Evolutionary conservation across 2,329 filamentous ascomycete genomes (phyloP).

Genomic region (Teratosphaeria zuluensis): DNA sequence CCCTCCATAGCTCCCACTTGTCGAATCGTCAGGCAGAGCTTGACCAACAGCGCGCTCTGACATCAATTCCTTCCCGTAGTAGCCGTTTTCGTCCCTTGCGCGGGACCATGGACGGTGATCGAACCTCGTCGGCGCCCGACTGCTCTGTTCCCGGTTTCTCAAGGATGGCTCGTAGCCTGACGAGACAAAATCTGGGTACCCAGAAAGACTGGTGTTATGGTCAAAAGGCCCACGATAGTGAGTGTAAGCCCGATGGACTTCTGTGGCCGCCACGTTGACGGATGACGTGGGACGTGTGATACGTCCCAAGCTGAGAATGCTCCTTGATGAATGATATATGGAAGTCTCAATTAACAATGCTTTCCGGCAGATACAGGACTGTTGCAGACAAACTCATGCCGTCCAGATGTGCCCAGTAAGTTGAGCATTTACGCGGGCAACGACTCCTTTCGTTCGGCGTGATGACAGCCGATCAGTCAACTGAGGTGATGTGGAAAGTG

Average conservation of each 20-base stretch:
- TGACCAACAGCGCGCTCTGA: slow-evolving; percentile 22
- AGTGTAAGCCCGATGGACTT: slow-evolving; percentile 14
- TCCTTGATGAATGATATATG: neutral
- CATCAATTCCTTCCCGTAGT: slow-evolving; percentile 24
- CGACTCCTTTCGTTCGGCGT: no score
- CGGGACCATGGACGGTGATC: slow-evolving; percentile 24
- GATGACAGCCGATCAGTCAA: neutral
- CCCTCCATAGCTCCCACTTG: slow-evolving; percentile 7
- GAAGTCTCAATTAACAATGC: neutral
- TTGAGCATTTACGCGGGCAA: neutral
- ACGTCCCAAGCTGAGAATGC: slow-evolving; percentile 9
- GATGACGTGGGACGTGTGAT: slow-evolving; percentile 17
- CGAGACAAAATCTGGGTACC: slow-evolving; percentile 2
- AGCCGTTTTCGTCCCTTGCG: slow-evolving; percentile 16
- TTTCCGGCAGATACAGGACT: neutral
- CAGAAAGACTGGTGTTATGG: slow-evolving; percentile 4
- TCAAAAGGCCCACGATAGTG: slow-evolving; percentile 11
- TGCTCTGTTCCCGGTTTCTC: slow-evolving; percentile 6
- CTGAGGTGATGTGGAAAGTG: neutral
- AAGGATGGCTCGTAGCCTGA: slow-evolving; percentile 3
- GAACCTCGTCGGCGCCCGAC: slow-evolving; percentile 8
- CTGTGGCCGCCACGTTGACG: slow-evolving; percentile 22
- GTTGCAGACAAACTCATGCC: neutral
- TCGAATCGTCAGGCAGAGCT: slow-evolving; percentile 15
- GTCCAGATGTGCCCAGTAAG: neutral